phyloP scores from a whole-genome alignment of 345 rosid species.

The Populus alba region DNA sequence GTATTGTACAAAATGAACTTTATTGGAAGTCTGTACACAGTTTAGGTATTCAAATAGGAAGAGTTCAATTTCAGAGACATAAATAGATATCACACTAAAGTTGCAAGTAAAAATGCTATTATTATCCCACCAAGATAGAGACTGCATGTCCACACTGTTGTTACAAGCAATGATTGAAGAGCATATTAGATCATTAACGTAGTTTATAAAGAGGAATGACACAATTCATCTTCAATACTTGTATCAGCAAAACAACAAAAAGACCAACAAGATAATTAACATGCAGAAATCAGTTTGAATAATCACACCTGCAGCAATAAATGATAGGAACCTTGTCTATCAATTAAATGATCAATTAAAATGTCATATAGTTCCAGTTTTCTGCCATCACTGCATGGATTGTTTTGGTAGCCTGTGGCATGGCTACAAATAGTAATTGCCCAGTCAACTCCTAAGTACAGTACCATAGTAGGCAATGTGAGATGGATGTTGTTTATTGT shows the following conservation, averaged over 20 bases:
- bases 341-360: not conserved
- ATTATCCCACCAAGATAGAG: not conserved
- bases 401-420: not conserved
- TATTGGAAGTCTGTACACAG: not conserved
- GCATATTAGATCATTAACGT: not conserved
- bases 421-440: not conserved
- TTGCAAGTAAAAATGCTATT: not conserved
- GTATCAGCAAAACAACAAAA: not conserved
- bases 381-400: not conserved
- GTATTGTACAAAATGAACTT: not conserved
- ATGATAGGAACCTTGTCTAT: not conserved
- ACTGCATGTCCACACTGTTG: not conserved
- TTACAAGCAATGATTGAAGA: not conserved
- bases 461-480: not conserved
- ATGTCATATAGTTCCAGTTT: not conserved
- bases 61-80: not conserved
- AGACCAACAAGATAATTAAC: not conserved
- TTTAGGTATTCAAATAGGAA: not conserved
- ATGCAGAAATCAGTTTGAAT: not conserved
- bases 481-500: not conserved
- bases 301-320: not conserved
- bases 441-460: constrained; percentile 1
- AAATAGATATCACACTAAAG: not conserved
- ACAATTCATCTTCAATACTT: not conserved
- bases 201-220: not conserved